phyloP scores from a whole-genome alignment of 352 stramenopile genomes.

The Phytophthora podocarpi region DNA sequence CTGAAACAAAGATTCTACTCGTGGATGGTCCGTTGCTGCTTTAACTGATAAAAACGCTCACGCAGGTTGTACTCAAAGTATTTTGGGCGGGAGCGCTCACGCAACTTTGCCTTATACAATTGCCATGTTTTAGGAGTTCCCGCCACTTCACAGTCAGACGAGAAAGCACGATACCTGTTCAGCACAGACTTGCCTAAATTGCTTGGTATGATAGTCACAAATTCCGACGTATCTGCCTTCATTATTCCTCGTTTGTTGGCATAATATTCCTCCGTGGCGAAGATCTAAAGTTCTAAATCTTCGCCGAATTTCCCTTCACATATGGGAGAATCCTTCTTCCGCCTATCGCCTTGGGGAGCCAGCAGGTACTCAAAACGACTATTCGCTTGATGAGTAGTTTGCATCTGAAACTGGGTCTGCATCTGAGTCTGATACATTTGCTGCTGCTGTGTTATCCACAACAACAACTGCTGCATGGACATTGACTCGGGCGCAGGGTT shows the following conservation, averaged over 20 bases:
- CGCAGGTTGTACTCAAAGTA: conserved; percentile 3
- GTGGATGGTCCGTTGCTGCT: neutral
- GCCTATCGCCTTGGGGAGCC: neutral
- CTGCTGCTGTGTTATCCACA: conserved; percentile 1
- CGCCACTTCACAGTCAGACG: neutral
- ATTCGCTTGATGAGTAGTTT: conserved; percentile 1
- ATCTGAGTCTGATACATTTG: conserved; percentile 4
- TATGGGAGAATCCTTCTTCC: conserved; percentile 11
- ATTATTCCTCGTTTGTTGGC: conserved; percentile 6
- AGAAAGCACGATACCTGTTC: conserved; percentile 5
- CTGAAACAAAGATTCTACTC: conserved; percentile 1
- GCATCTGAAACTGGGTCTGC: conserved; percentile 4
- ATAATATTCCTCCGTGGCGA: conserved; percentile 5
- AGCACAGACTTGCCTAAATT: conserved; percentile 6
- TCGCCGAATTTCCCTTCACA: conserved; percentile 8
- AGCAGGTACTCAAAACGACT: neutral
- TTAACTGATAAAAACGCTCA: neutral
- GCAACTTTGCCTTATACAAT: conserved; percentile 1
- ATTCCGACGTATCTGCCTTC: conserved; percentile 1
- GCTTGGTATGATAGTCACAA: conserved; percentile 7
- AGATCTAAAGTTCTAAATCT: conserved; percentile 11
- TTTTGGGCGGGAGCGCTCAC: neutral
- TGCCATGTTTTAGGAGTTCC: neutral
- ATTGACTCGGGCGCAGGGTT: neutral
- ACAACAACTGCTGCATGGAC: neutral